Base-by-base conservation (phyloP, 2,329 filamentous ascomycete species). In the Sporothrix humicola region DNA sequence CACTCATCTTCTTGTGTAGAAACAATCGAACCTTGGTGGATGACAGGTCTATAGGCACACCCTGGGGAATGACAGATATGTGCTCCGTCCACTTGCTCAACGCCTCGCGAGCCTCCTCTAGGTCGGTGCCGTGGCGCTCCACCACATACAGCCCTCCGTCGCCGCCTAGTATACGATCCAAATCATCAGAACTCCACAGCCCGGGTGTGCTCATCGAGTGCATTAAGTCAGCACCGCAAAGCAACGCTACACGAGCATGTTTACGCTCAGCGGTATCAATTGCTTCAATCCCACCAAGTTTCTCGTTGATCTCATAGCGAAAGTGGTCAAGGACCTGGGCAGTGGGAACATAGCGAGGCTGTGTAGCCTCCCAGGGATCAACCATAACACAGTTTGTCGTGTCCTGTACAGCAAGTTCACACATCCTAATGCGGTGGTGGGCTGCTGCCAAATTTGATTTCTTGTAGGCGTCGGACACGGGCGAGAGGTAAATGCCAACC, bases 271-370 rank as follows among this genome's bases (percentile, higher is more conserved):
- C 37, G 20, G 46, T 50, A 9, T 59, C 58, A 42, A 92, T 87
- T 44, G 12, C 15, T 10, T 42, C 48, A 10, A 96, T 89, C 7
- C 95, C 95, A 54, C 92, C 91, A 44, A 91, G 85, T 61, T 93
- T 88, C 31, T 89, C 87, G 80, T 98, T 97, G 80, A 98, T 93
- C 81, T 98, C 94, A 79, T 95, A 84, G 77, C 97, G 91, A 78
- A 98, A 96, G 82, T 98, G 95, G 79, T 97, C 94, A 68, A 98
- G 86, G 56, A 97, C 95, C 78, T 92, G 89, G 54, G 95, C 95
- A 0, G 95, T 98, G 17, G 94, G 94, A 75, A 94, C 91, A 80
- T 97, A 98, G 77, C 92, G 87, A 79, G 91, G 89, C 83, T 97
- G 76, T 2, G 26, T 73, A 15, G 76, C 76, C 48, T 77, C 76